Evolutionary conservation across 2,329 filamentous ascomycete species (phyloP), one percentile per base, ranked within the genome.

Genomic region (Xylariomycetidae sp.): DNA sequence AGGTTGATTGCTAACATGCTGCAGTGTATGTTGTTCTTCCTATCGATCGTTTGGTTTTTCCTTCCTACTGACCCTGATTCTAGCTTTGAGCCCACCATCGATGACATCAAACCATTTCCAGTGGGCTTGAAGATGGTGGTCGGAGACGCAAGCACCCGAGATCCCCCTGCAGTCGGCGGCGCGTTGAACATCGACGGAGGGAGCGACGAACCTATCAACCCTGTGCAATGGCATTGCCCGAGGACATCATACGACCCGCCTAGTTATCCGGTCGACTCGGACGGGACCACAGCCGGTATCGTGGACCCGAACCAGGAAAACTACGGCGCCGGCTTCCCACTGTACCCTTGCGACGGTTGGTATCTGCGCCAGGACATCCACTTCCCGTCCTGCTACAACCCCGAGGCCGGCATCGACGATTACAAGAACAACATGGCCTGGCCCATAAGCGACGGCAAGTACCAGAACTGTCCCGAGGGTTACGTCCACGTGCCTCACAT

Each of bases 331-430:
- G 78, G 76, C n/a, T 83, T 92, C 54, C 85, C 85, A 16, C 71
- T 80, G 53, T 69, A 74, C 54, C 73, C 80, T 50, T 88, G 85
- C 54, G 77, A 83, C 49, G 72, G 74, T 32, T 80, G 77, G 31
- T 77, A 77, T 38, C 68, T 79, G 27, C 76, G 81, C 25, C 70
- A 74, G 36, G 80, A 86, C 45, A 62, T 85, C 25, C 80, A 83
- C 65, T 84, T 86, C 62, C 82, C 82, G 5, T 80, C 77, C 5
- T 86, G 82, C 69, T 85, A 84, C 71, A 73, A 86, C 57, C 82
- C 81, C 19, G 56, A 70, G 26, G 66, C 71, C 30, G 77, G 74
- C 36, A 64, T 80, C 26, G 61, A 67, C 20, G 68, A 80, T 61
- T 78, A 77, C 64, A 65, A 70, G 51, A 71, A 68, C 46, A 85